These are phyloP conservation scores for Didymella pinodella DNA, from an alignment of 2,329 filamentous ascomycete species.

Conservation along the genomic window DNA sequence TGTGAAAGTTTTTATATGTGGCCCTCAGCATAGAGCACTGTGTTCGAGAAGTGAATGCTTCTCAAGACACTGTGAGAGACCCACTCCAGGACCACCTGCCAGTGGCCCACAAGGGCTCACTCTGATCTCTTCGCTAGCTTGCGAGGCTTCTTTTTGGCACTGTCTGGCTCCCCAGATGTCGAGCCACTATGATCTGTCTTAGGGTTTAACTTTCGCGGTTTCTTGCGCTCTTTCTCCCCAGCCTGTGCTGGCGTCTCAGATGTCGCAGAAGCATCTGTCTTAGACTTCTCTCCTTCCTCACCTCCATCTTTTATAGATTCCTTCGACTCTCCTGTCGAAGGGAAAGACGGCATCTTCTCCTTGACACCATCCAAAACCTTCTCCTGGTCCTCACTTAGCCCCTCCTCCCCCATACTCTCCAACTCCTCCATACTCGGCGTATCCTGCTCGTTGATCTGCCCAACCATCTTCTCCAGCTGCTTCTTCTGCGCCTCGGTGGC, in stretches of 20 bases:
- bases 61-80: background rate
- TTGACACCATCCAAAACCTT: conserved; percentile 23
- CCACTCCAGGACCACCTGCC: background rate
- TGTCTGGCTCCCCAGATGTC: background rate
- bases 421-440: conserved; percentile 29
- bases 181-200: conserved; percentile 3
- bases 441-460: conserved; percentile 28
- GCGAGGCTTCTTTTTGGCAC: conserved; percentile 21
- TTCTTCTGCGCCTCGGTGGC: conserved; percentile 31
- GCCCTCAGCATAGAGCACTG: background rate
- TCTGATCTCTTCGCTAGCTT: conserved; percentile 25
- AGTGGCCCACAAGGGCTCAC: background rate
- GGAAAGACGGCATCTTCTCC: conserved; percentile 22
- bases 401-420: conserved; percentile 26
- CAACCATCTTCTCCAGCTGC: conserved; percentile 32
- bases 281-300: background rate
- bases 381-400: conserved; percentile 15
- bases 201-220: conserved; percentile 28
- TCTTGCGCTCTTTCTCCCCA: conserved; percentile 23
- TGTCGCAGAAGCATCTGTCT: background rate
- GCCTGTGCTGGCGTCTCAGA: background rate
- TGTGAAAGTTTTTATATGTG: background rate
- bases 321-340: background rate
- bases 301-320: background rate
- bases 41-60: background rate